Base-by-base conservation (phyloP, 2,329 filamentous ascomycete genomes). In the Sphaerulina musiva region DNA sequence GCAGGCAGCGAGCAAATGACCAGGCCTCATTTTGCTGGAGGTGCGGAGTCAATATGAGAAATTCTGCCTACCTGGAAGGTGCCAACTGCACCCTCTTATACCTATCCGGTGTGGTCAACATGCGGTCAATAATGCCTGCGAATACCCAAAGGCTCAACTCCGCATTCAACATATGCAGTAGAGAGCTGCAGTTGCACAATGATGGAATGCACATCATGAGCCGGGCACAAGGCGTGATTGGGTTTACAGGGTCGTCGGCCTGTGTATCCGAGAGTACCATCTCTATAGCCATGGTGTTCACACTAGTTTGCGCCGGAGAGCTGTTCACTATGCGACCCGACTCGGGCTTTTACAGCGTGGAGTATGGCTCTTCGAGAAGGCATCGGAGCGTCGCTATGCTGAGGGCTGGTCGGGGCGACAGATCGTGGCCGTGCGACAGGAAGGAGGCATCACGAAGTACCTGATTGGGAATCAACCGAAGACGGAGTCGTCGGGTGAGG, bases 151-250 rank as follows among this genome's bases (percentile, higher is more conserved):
- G 54, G 49, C 45, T 48, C 39, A 52, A 53, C 46, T 46, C 52
- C 54, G 54, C 41, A 46, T 48, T 29, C 17, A 46, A 36, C 32
- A 46, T 36, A 48, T 49, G 49, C 54, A 49, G 54, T 52, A 45
- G 54, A 56, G 54, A 45, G 48, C 32, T 40, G 48, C 48, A 51
- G 41, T 17, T 32, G 26, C 4, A 23, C 26, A 17, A 17, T 17
- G 14, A 17, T 17, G 14, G 14, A 26, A 26, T 26, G 26, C 26
- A 6, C 48, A 31, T 39, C 48, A 51, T 51, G 48, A 23, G 42
- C 32, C 41, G 17, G 48, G 48, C 32, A 14, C 48, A 48, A 49
- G 45, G 45, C 41, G 39, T 48, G 51, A 45, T 53, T 48, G n/a
- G 20, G 8, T 38, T 47, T 53, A 26, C 43, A 43, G 43, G 34